Evolutionary conservation across 2,329 filamentous ascomycete species (phyloP), one percentile per base, ranked within the genome.

Genomic region (Fusarium chuoi): DNA sequence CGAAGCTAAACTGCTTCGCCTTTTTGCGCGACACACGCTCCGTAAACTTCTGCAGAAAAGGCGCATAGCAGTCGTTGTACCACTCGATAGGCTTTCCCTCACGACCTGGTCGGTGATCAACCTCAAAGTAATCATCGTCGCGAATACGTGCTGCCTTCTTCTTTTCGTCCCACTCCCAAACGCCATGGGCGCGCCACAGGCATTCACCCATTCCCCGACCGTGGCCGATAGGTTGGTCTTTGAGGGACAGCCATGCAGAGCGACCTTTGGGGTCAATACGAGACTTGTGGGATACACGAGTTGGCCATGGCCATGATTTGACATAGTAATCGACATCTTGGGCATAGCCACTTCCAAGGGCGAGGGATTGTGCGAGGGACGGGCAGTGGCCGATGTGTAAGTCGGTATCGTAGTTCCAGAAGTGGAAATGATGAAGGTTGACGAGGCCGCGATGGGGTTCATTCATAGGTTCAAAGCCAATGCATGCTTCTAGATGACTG

Each of bases 401-500:
- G 63, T 85, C 83, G 3, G 83, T 84, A 12, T 83, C 83, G 63
- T 85, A 84, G 68, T 84, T 83, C 80, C 83, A 85, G 28, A 75
- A 76, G 36, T 83, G 78, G 18, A 84, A 82, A 38, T 79, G 79
- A 36, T 82, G 81, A 8, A 85, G 78, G 44, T 83, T 83, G 38
- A 85, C 79, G 28, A 84, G 80, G 10, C 83, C 83, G 3, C 83
- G 82, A 63, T 84, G 82, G 6, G 83, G 83, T 70, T 85, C 83
- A 45, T 85, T 85, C 78, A 85, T 82, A 13, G 82, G 81, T 63
- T 85, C 83, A 49, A 84, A 84, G 4, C 83, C 83, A 17, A 85
- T 51, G 42, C 79, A 82, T 12, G 81, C 81, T 60, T 83, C 81
- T 14, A 83, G 75, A 24, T 74, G 67, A 4, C 68, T 64, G 15